Evolutionary conservation across 306 rosid genomes (phyloP), one percentile per base, ranked within the genome.

Genomic region (Arachis hypogaea): DNA sequence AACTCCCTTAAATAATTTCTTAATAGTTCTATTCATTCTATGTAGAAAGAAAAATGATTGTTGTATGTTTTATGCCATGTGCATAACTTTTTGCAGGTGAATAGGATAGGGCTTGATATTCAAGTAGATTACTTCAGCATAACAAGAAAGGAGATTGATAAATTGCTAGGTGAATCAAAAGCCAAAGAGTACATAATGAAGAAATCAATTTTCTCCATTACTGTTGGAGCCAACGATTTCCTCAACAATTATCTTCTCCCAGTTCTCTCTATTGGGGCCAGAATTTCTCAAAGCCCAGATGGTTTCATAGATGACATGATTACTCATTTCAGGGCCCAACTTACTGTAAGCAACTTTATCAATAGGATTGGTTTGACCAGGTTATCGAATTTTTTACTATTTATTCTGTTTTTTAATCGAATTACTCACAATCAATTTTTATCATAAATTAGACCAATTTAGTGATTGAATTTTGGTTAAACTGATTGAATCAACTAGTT

Each of bases 231-330:
- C 73, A 94, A 94, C 54, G 99, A 92, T 79, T 92, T 94, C 55
- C 84, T 94, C 63, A 94, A 94, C 81, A 94, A 94, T 56, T 94
- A 92, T 79, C 89, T 94, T 9, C 95, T 94, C 11, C 99, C 97
- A 0, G 90, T 94, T 5, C 84, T 94, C 60, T 94, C 97, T 22
- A 66, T 92, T 3, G 97, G 97, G 55, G 95, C 92, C 4, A 79
- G 99, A 81, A 78, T 94, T 78, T 92, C 99, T 5, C 71, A 92
- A 61, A 86, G 70, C 77, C 97, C 99, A 18, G 95, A 89, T 9
- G 69, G 82, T 7, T 94, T 94, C 47, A n/a, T 94, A 16, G 82
- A 86, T 7, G 97, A 94, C 49, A 73, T 94, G 97, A 84, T 94
- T 70, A 12, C 6, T 46, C 99, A 89, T 79, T 86, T 92, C 33